These are phyloP conservation scores for Globisporangium mamillatum DNA, from an alignment of 352 stramenopile species.

Conservation along the genomic window DNA sequence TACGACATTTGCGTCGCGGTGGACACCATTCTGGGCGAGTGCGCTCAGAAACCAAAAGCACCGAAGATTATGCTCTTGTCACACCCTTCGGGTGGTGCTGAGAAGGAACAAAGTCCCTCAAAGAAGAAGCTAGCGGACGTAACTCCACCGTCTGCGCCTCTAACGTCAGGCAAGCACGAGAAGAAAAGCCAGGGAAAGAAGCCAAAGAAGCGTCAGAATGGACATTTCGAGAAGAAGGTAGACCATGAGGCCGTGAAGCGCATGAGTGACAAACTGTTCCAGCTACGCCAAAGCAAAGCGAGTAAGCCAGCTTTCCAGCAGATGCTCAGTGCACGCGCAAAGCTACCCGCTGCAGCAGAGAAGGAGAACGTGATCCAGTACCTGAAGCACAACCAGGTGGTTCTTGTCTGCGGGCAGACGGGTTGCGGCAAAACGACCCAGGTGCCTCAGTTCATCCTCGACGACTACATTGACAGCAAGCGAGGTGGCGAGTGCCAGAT, in stretches of 20 bases:
- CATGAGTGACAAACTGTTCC: conserved; percentile 45
- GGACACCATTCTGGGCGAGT: conserved; percentile 48
- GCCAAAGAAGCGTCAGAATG: conserved; percentile 17
- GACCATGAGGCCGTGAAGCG: conserved; percentile 36
- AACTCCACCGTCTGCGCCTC: neutral
- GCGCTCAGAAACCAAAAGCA: conserved; percentile 22
- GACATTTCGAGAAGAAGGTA: conserved; percentile 18
- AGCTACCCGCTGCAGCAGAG: conserved; percentile 61
- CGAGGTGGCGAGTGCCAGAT: conserved; percentile 92
- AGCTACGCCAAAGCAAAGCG: conserved; percentile 43
- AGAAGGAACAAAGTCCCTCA: neutral
- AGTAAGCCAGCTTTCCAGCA: conserved; percentile 42
- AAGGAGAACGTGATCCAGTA: conserved; percentile 54
- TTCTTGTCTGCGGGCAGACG: conserved; percentile 95
- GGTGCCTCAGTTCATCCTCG: conserved; percentile 97
- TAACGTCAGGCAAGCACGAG: conserved; percentile 3
- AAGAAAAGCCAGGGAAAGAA: conserved; percentile 22
- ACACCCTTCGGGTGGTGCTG: conserved; percentile 13
- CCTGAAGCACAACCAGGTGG: conserved; percentile 77
- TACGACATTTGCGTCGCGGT: conserved; percentile 78
- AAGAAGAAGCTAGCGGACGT: neutral
- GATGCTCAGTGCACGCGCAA: conserved; percentile 50
- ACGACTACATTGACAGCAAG: conserved; percentile 87
- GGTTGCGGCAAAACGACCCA: conserved; percentile 96
- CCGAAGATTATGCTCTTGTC: conserved; percentile 33